A percentile compares a stretch with the other conserved stretches of the same genome.
Conservation (phyloP, 2,329 filamentous ascomycete species). For the Acrodontium crateriforme region DNA sequence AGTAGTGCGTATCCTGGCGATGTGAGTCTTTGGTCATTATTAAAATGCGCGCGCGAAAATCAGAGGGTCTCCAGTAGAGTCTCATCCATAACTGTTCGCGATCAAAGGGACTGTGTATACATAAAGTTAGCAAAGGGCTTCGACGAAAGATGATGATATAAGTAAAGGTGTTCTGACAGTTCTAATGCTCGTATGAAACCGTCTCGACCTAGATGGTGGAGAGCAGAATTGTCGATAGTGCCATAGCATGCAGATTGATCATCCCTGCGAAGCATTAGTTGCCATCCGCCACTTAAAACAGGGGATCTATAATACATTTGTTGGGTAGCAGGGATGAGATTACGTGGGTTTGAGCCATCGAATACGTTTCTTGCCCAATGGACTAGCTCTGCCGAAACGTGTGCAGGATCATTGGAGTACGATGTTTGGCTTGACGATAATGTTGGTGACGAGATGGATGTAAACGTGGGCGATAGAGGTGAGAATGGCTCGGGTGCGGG, state of each 20-base stretch:
- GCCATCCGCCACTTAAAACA: too few relatives aligned
- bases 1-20: constrained; percentile 31
- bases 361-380: constrained; percentile 34
- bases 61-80: constrained; percentile 34
- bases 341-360: constrained; percentile 27
- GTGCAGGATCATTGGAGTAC: constrained; percentile 11
- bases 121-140: background rate
- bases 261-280: constrained; percentile 3
- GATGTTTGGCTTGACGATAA: constrained; percentile 22
- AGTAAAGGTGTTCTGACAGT: too few relatives aligned
- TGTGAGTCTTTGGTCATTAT: constrained; percentile 32
- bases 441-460: constrained; percentile 28
- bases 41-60: constrained; percentile 40
- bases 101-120: constrained; percentile 31
- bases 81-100: constrained; percentile 25
- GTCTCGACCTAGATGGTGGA: constrained; percentile 17
- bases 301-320: too few relatives aligned
- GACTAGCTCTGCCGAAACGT: constrained; percentile 6
- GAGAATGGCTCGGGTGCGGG: constrained; percentile 22
- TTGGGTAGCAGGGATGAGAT: too few relatives aligned
- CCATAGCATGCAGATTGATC: constrained; percentile 13
- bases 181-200: constrained; percentile 29
- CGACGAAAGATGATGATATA: background rate
- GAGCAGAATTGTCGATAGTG: constrained; percentile 7
- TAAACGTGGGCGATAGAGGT: constrained; percentile 27